Base-by-base conservation (phyloP, 2,329 filamentous ascomycete genomes). In the Stachybotrys echinatus region DNA sequence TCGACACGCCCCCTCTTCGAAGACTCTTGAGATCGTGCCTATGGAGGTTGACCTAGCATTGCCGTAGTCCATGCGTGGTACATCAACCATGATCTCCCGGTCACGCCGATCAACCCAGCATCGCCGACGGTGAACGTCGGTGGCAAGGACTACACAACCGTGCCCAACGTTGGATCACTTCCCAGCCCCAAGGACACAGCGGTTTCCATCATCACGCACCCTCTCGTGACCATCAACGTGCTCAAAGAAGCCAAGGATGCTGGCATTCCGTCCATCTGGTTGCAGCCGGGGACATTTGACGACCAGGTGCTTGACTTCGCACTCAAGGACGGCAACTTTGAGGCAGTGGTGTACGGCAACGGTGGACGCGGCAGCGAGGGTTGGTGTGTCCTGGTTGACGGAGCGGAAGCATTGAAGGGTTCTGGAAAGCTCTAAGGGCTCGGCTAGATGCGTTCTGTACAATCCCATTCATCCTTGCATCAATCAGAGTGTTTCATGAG, bases 211-310 rank as follows among this genome's bases (percentile, higher is more conserved):
- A 90, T 97, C 64, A 97, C 94, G 12, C 89, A 89, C 3, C 92
- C 94, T 0, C 69, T 77, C 2, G 83, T 89, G 23, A 96, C 94
- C 1, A 77, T 85, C 52, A 72, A 83, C 60, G 74, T 95, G 7
- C 74, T 97, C 39, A 75, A 84, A 54, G 88, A 95, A 67, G 94
- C 92, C 0, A 88, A 85, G 67, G 74, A 80, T 50, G 75, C 87
- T 12, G 85, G 91, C 3, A 73, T 95, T 42, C 78, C 81, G 18
- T 80, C 88, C 22, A 84, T 96, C 5, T 96, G 89, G 88, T 72
- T 97, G 56, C 94, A 97, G 71, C 94, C 94, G 0, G 94, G 92
- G 1, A 92, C 84, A 17, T 97, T 88, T 64, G 84, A 96, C 64
- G 81, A 88, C 47, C 81, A 83, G 51, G 87, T 90, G 20, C 64